Base-by-base conservation (phyloP, 345 rosid genomes). In the Odontarrhena argentea region DNA sequence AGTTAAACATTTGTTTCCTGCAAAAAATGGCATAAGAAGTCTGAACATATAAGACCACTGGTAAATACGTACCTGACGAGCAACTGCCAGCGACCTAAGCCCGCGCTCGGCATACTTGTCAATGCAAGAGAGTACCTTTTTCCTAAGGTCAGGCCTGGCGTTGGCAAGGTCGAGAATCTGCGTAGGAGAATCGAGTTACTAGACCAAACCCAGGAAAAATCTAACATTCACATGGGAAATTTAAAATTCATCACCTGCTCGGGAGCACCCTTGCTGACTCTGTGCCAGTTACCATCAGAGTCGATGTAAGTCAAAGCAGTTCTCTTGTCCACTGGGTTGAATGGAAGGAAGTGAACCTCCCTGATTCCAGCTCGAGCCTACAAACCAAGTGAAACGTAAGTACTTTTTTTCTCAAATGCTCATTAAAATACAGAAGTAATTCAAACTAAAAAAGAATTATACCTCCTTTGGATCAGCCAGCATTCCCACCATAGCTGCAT, bases 71-170 rank as follows among this genome's bases (percentile, higher is more conserved):
- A 90, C 96, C 90, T 92, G 96, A 42, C 77, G 87, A 65, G 97
- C 96, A 80, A 92, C 84, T 35, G 77, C 98, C 51, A 92, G 74
- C 43, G 98, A 92, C 73, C 98, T 82, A 41, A 92, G 91, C 56
- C 98, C 96, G 46, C 98, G 89, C 3, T 90, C 96, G 0, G 96
- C 94, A 48, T 77, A 87, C 69, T 86, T 89, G 78, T 86, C 92
- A 53, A 90, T 90, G 55, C 83, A 65, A 14, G 81, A 24, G 58
- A 81, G 88, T 22, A 75, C 95, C 81, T 76, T 85, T 81, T 70
- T 87, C 76, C 28, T 81, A 42, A 83, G 45, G 70, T 90, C 92
- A 7, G 78, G 89, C 68, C 73, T 84, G 26, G 83, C 78, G 53
- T 70, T 67, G 63, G 79, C 68, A 41, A 80, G 77, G 60, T 74